Conservation (phyloP, 139 green algal species). For the Mesostigma viride region DNA sequence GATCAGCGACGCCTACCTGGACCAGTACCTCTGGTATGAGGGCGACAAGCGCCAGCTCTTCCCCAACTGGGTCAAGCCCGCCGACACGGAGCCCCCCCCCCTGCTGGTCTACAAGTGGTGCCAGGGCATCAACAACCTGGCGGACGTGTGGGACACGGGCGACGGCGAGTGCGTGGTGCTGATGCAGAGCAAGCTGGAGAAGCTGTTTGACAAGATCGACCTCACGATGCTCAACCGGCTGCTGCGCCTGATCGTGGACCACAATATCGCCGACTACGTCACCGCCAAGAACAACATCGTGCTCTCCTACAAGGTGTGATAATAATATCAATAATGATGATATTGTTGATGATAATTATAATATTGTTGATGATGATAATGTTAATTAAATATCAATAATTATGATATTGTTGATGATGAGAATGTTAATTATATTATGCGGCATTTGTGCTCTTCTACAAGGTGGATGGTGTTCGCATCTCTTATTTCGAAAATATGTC, state of each 20-base stretch:
- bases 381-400: too few species aligned
- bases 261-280: slow-evolving; percentile 99
- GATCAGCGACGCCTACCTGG: slow-evolving; percentile 97
- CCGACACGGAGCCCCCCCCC: slow-evolving; percentile 87
- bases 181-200: slow-evolving; percentile 90
- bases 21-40: slow-evolving; percentile 89
- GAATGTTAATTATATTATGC: too few species aligned
- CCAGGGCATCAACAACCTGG: slow-evolving; percentile 59
- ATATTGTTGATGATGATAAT: too few species aligned
- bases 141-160: slow-evolving; percentile 86
- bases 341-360: too few species aligned
- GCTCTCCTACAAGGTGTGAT: slow-evolving; percentile 40
- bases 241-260: slow-evolving; percentile 92
- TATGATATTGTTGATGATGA: too few species aligned
- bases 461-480: too few species aligned
- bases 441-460: too few species aligned
- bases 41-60: slow-evolving; percentile 94
- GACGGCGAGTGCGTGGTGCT: slow-evolving; percentile 97
- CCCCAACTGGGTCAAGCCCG: slow-evolving; percentile 98
- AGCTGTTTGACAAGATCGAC: slow-evolving; percentile 98
- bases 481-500: too few species aligned
- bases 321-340: too few species aligned
- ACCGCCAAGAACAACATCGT: slow-evolving; percentile 60
- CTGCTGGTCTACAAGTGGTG: slow-evolving; percentile 99
- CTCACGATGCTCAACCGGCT: slow-evolving; percentile 94